Base-by-base conservation (phyloP, 2,329 filamentous ascomycete genomes). In the Hymenoscyphus repandus region DNA sequence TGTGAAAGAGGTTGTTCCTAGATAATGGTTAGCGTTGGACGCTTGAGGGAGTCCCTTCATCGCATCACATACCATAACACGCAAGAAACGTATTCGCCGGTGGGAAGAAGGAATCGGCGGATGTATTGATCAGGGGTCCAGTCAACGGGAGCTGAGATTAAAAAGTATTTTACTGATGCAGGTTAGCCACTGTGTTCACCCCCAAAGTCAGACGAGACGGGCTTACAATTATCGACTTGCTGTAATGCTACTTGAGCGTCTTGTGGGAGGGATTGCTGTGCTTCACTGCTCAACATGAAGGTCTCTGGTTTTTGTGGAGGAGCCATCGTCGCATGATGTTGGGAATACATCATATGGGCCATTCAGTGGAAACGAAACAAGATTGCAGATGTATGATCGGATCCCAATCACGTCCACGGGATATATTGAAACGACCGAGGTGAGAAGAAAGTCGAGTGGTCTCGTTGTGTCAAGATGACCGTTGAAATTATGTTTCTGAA, bases 1-100 rank as follows among this genome's bases (percentile, higher is more conserved):
- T 95, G 78, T 99, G 93, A 71, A 99, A 99, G 63, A 99, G 88
- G 69, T 96, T 97, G 78, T 92, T 97, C 90, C 84, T 88, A 65
- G 38, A 45, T 12, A 39, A 31, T 44, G 46, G 63, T 72, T 58
- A 71, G 65, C 49, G 32, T 30, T 15, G 20, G 6, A 11, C 32
- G 34, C 36, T 27, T 27, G 22, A n/a, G n/a, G 10, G 9, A 30
- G 7, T 36, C 27, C 32, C 39, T 47, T 56, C 51, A 58, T 57
- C 54, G 49, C 48, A 40, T 53, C 44, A 58, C 75, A 64, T 68
- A 88, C 85, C 93, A 99, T 67, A 99, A 78, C 59, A 99, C 91
- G 70, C 93, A 99, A 51, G 93, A 97, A 57, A 99, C 91, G 68
- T 99, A 97, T 80, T 99, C 93, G 71, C 93, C 93, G 10, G 93